These are phyloP conservation scores for Penicillium aurantiogriseum DNA, from an alignment of 2,329 filamentous ascomycete species.

Conservation along the genomic window DNA sequence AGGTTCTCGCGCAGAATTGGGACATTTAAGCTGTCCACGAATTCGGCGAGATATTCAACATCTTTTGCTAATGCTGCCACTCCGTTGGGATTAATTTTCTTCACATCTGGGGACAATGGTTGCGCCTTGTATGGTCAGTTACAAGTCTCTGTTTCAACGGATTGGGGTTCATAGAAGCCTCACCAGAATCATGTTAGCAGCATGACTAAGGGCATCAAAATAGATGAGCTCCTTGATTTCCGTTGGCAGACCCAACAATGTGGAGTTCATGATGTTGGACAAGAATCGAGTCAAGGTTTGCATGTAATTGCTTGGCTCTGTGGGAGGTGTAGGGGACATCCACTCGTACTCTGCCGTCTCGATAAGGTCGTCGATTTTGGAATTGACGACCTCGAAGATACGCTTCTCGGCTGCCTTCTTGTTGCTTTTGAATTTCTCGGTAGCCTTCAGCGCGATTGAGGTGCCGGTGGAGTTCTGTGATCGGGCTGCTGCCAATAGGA, in stretches of 20 bases:
- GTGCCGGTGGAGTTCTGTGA: slow-evolving; percentile 76
- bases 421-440: slow-evolving; percentile 79
- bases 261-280: slow-evolving; percentile 94
- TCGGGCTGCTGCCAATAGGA: slow-evolving; percentile 77
- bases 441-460: slow-evolving; percentile 75
- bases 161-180: slow-evolving; percentile 26
- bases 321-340: slow-evolving; percentile 60
- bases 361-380: slow-evolving; percentile 95
- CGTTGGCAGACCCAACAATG: slow-evolving; percentile 84
- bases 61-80: slow-evolving; percentile 79
- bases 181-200: slow-evolving; percentile 79
- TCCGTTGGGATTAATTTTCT: slow-evolving; percentile 81
- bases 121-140: slow-evolving; percentile 58
- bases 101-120: slow-evolving; percentile 74
- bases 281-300: slow-evolving; percentile 90
- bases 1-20: slow-evolving; percentile 85
- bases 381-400: slow-evolving; percentile 97
- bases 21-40: slow-evolving; percentile 83
- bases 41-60: slow-evolving; percentile 77
- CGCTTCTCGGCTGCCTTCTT: slow-evolving; percentile 97
- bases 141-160: not conserved
- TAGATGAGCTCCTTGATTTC: slow-evolving; percentile 98
- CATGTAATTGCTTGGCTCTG: slow-evolving; percentile 89
- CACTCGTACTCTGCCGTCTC: slow-evolving; percentile 98
- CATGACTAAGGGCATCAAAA: slow-evolving; percentile 91